Evolutionary conservation across 1,284 basidiomycete genomes (phyloP).

Genomic region (Takashimella koratensis): DNA sequence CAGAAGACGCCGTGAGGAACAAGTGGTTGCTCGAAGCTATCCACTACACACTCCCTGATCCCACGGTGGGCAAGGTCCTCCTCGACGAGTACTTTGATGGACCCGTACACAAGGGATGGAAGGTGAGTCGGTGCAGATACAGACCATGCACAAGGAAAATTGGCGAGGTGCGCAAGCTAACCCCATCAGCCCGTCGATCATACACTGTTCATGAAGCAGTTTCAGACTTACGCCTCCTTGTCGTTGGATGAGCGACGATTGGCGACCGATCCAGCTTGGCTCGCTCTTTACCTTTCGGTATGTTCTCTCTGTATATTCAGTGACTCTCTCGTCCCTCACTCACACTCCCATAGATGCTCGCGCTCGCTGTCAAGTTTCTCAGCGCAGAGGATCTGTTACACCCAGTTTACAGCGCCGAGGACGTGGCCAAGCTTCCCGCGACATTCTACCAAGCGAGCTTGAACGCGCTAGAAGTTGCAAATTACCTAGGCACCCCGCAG

Average conservation of each 20-base stretch:
- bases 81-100: constrained; percentile 12
- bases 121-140: constrained; percentile 7
- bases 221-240: constrained; percentile 1
- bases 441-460: constrained; percentile 13
- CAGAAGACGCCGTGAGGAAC: neutral
- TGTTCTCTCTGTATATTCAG: no score
- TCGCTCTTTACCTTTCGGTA: constrained; percentile 19
- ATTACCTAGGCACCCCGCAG: constrained; percentile 17
- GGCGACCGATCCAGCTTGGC: constrained; percentile 11
- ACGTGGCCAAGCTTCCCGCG: constrained; percentile 1
- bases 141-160: no score
- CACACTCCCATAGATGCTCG: constrained; percentile 10
- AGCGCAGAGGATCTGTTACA: neutral
- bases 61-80: constrained; percentile 1
- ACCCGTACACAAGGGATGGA: constrained; percentile 14
- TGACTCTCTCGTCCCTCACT: neutral
- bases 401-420: constrained; percentile 2
- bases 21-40: constrained; percentile 1
- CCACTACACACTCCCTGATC: constrained; percentile 5
- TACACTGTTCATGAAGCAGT: neutral
- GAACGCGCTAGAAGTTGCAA: constrained; percentile 12
- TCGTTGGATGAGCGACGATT: neutral
- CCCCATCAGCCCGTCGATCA: constrained; percentile 1
- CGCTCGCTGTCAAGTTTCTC: constrained; percentile 9
- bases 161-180: no score